Evolutionary conservation across 345 rosid species (phyloP).

Genomic region (Eucalyptus caleyi): DNA sequence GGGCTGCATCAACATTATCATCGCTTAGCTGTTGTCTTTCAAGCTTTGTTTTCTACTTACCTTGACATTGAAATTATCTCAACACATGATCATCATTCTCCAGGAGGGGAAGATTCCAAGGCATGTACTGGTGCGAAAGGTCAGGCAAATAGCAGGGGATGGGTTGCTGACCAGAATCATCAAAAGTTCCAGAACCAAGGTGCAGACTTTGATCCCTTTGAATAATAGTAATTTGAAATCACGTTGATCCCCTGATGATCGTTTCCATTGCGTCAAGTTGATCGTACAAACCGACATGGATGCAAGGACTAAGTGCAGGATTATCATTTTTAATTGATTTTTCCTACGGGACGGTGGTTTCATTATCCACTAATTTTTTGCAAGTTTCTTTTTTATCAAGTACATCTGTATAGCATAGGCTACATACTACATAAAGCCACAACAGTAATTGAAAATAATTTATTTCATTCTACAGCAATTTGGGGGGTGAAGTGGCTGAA

Average conservation of each 20-base stretch:
- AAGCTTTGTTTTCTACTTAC: background rate
- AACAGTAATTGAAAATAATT: background rate
- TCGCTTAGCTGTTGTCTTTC: background rate
- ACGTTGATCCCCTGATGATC: background rate
- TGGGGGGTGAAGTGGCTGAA: background rate
- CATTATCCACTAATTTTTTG: background rate
- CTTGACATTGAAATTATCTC: background rate
- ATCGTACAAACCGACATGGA: background rate
- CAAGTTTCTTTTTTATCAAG: background rate
- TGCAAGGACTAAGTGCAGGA: background rate
- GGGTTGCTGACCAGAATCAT: conserved; percentile 56
- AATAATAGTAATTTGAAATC: background rate
- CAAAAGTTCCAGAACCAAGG: conserved; percentile 48
- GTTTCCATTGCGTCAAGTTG: background rate
- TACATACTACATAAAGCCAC: background rate
- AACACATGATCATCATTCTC: background rate
- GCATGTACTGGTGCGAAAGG: conserved; percentile 33
- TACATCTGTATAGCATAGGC: background rate
- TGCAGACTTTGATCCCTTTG: background rate
- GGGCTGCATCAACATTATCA: background rate
- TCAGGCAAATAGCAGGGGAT: conserved; percentile 69
- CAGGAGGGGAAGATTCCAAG: conserved; percentile 62
- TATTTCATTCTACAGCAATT: background rate
- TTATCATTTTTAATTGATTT: background rate
- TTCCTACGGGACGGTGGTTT: too few relatives aligned